Percentiles rank a stretch among this genome's conserved stretches.
Evolutionary conservation across 805 yeast genomes (phyloP).

Genomic region (Cyberlindnera veronae): DNA sequence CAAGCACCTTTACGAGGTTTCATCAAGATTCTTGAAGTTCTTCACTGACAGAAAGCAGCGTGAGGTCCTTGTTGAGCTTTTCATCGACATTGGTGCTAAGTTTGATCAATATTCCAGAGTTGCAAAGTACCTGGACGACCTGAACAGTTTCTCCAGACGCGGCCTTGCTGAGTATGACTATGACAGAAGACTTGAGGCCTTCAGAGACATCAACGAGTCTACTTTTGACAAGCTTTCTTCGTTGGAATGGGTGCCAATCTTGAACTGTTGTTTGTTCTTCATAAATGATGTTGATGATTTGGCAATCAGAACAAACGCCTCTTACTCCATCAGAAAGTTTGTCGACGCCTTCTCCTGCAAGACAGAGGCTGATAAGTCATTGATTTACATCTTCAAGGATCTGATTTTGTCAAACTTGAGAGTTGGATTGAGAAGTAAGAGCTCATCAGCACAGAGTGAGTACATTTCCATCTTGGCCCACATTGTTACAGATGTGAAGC

Average conservation of each 20-base stretch:
- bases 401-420: constrained; percentile 63
- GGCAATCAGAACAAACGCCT: constrained; percentile 75
- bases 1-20: constrained; percentile 42
- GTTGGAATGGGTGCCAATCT: constrained; percentile 74
- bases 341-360: constrained; percentile 43
- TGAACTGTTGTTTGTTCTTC: constrained; percentile 64
- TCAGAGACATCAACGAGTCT: constrained; percentile 57
- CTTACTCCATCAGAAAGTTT: constrained; percentile 58
- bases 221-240: constrained; percentile 41
- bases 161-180: constrained; percentile 77
- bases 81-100: constrained; percentile 53
- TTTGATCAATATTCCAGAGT: constrained; percentile 42
- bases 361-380: constrained; percentile 27
- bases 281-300: constrained; percentile 77
- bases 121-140: constrained; percentile 51
- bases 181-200: constrained; percentile 68
- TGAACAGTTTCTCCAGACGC: constrained; percentile 64
- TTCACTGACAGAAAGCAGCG: constrained; percentile 64
- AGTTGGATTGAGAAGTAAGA: constrained; percentile 56
- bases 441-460: constrained; percentile 67
- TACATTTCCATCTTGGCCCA: constrained; percentile 65
- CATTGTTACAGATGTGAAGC: constrained; percentile 45
- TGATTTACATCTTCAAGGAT: constrained; percentile 43
- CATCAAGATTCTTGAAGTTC: constrained; percentile 55
- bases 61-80: constrained; percentile 54